A percentile compares a stretch with the other conserved stretches of the same genome.
Evolutionary conservation across 495 filamentous ascomycete species (phyloP).

Genomic region (Xylaria longipes): DNA sequence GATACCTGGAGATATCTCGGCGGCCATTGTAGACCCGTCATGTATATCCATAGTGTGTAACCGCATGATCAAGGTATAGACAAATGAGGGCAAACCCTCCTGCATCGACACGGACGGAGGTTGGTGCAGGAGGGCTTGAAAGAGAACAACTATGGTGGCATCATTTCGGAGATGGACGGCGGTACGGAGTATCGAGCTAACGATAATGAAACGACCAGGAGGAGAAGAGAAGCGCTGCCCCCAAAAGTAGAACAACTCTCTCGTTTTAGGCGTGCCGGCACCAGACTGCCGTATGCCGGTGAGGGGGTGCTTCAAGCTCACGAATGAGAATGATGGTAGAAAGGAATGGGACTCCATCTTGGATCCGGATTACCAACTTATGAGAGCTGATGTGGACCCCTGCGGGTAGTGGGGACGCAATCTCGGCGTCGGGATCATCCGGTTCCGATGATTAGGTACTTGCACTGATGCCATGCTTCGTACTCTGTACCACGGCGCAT

Average conservation of each 20-base stretch:
- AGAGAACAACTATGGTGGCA: constrained; percentile 17
- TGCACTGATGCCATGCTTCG: no score
- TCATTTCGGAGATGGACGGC: neutral
- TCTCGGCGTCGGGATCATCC: neutral
- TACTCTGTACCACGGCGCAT: neutral
- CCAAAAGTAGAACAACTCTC: neutral
- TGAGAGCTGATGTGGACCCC: neutral
- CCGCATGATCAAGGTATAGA: neutral
- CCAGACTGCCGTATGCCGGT: neutral
- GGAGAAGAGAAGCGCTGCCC: neutral
- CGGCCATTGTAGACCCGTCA: neutral
- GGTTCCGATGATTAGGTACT: neutral
- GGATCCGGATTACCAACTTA: neutral
- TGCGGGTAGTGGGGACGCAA: neutral
- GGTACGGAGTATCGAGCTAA: neutral
- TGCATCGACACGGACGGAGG: neutral
- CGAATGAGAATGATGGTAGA: neutral
- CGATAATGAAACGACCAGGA: neutral
- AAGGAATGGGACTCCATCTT: neutral
- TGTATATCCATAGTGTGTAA: neutral
- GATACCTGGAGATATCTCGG: neutral
- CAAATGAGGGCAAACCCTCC: neutral
- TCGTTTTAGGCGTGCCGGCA: neutral
- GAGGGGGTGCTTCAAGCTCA: neutral
- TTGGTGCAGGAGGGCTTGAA: constrained; percentile 9